These are phyloP conservation scores for Globisporangium carolinianum DNA, from an alignment of 352 stramenopile species.

Conservation along the genomic window DNA sequence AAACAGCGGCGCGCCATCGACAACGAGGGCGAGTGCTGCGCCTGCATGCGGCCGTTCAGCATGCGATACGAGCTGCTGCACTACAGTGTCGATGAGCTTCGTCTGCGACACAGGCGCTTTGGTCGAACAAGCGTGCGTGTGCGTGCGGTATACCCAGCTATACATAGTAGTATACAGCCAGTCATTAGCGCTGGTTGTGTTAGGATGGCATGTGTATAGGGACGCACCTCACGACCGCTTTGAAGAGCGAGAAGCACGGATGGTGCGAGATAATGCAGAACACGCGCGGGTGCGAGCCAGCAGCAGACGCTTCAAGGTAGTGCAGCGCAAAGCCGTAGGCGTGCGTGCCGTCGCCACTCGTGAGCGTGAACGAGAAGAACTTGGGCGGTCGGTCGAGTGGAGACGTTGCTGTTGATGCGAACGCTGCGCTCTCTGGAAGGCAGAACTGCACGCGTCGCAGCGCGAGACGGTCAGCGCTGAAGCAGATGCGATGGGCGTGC, in stretches of 20 bases:
- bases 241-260: conserved; percentile 79
- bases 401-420: conserved; percentile 28
- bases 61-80: conserved; percentile 29
- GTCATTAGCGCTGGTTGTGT: too few species aligned
- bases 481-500: neutral
- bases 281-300: conserved; percentile 42
- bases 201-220: neutral
- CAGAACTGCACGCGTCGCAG: conserved; percentile 47
- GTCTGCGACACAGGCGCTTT: neutral
- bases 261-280: conserved; percentile 77
- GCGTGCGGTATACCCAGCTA: neutral
- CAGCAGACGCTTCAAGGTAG: conserved; percentile 33
- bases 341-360: conserved; percentile 54
- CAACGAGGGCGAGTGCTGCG: conserved; percentile 24
- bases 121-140: neutral
- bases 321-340: conserved; percentile 72
- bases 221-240: conserved; percentile 56
- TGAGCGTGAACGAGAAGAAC: conserved; percentile 82
- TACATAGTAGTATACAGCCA: too few species aligned
- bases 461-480: neutral
- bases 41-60: conserved; percentile 24
- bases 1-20: conserved; percentile 37
- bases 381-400: conserved; percentile 42
- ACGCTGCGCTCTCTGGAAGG: conserved; percentile 45
- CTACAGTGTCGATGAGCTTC: conserved; percentile 8